Evolutionary conservation across 164 flowering plant genomes (phyloP), one percentile per base, ranked within the genome.

Genomic region (Magnolia kwangsiensis): DNA sequence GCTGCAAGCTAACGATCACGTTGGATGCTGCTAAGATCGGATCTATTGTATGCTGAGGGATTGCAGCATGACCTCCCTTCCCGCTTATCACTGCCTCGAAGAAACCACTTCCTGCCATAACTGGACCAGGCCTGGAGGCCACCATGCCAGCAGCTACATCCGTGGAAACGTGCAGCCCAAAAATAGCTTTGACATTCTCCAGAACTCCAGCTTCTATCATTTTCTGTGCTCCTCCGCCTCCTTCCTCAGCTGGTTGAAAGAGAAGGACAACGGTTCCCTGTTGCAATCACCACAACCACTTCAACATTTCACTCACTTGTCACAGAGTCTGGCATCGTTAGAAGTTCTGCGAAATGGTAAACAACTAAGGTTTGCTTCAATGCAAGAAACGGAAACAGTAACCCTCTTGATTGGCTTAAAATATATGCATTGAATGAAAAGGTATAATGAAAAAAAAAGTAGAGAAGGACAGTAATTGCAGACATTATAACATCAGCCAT

Each of bases 181-280:
- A 90, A 37, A 93, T 89, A 24, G 93, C 96, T 14, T 80, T 81
- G 59, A 93, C 90, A 75, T 86, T 86, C 50, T 88, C 90, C 45
- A 93, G 31, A 6, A 78, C 89, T 50, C 92, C 92, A 19, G 76
- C 84, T 13, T 89, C 89, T 6, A 86, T 45, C 82, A 93, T 86
- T 73, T 83, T 85, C 82, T 85, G 81, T 29, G 96, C 98, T 31
- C 98, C 98, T 24, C 85, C 89, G 45, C 89, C 87, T 24, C 87
- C 92, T 84, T 91, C 98, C 81, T 93, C 98, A 16, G 90, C 96
- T 69, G 98, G 96, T 85, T 93, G 98, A 74, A 93, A 93, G 77
- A 93, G 80, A 50, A 93, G 90, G 71, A 88, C 85, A 10, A 91
- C 91, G 14, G 98, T 93, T 71, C 97, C 97, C 95, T 93, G 77